These are phyloP conservation scores for Nicotiana obtusifolia DNA, from an alignment of 257 asterid species.

Conservation along the genomic window DNA sequence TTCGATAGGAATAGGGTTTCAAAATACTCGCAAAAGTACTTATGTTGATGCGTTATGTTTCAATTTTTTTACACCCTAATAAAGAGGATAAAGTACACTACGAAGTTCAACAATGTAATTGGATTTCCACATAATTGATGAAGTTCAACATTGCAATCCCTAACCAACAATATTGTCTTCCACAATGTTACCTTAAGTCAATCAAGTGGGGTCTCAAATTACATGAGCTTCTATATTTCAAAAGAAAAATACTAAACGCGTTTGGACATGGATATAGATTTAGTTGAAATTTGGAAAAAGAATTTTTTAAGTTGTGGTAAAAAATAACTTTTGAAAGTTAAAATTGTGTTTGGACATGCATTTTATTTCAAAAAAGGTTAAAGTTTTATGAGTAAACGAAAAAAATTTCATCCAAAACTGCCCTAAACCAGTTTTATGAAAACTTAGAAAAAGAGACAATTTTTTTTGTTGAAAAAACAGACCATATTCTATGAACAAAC, in stretches of 20 bases:
- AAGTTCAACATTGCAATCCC: background rate
- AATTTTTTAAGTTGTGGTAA: too few species aligned
- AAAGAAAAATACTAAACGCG: background rate
- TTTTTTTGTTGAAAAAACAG: too few species aligned
- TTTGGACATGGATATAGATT: too few species aligned
- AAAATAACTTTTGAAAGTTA: too few species aligned
- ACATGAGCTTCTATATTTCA: background rate
- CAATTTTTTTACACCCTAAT: background rate
- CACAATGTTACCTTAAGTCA: background rate
- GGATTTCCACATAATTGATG: background rate
- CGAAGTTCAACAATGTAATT: background rate
- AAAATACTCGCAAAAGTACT: background rate
- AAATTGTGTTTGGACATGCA: too few species aligned
- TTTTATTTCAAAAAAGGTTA: too few species aligned
- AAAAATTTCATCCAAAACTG: too few species aligned
- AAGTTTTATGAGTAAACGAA: too few species aligned
- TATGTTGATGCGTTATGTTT: background rate
- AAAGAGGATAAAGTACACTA: background rate
- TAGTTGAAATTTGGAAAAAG: too few species aligned
- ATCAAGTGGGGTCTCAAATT: background rate
- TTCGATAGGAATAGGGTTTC: background rate
- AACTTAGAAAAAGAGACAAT: too few species aligned
- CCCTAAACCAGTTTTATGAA: too few species aligned
- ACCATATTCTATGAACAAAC: too few species aligned
- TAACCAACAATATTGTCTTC: background rate